Conservation (phyloP, 164 flowering plant species). For the Umbellularia californica region DNA sequence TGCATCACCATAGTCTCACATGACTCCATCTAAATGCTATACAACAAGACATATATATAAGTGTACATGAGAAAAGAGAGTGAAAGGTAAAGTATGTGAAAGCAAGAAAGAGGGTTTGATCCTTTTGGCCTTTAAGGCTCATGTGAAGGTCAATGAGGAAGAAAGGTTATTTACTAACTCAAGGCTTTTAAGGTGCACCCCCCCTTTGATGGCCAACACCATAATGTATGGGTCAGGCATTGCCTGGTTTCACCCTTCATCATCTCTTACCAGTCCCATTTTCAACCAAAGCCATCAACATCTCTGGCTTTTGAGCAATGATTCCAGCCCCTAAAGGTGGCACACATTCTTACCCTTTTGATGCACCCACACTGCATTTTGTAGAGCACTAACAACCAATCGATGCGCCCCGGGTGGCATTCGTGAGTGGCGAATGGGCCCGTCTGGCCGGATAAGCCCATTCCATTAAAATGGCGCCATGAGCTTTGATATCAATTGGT, state of each 20-base stretch:
- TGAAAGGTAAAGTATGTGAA: too few species aligned
- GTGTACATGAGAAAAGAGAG: not conserved
- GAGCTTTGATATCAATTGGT: not conserved
- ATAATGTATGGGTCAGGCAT: constrained; percentile 41
- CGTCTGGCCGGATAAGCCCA: not conserved
- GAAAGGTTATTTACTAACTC: not conserved
- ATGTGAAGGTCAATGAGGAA: not conserved
- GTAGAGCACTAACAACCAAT: constrained; percentile 11
- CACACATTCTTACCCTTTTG: constrained; percentile 24
- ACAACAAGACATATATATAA: too few species aligned
- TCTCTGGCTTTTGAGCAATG: constrained; percentile 32
- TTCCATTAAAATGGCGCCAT: not conserved
- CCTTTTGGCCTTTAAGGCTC: not conserved
- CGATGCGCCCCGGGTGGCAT: constrained; percentile 19
- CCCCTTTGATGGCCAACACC: constrained; percentile 61
- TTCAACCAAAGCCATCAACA: constrained; percentile 7
- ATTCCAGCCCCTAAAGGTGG: constrained; percentile 51
- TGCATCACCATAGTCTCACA: too few species aligned
- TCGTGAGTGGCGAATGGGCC: constrained; percentile 7
- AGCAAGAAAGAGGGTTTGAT: not conserved
- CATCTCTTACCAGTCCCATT: constrained; percentile 19
- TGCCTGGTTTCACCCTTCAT: constrained; percentile 49
- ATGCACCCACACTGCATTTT: constrained; percentile 2
- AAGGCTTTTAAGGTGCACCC: not conserved
- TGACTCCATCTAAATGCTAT: too few species aligned